Evolutionary conservation across 2,329 filamentous ascomycete species (phyloP).

Genomic region (Gremmenia infestans): DNA sequence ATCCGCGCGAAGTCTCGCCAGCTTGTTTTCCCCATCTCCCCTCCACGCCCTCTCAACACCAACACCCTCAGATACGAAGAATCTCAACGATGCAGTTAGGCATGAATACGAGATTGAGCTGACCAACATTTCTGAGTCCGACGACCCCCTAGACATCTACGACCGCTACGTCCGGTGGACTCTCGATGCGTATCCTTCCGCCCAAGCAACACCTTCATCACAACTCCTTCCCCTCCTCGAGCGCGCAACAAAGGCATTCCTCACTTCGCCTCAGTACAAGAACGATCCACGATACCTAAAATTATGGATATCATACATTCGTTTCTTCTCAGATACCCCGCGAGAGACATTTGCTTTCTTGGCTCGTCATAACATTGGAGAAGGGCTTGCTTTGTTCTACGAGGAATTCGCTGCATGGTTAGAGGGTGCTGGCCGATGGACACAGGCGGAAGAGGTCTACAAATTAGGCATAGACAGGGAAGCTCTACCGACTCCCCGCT

Average conservation of each 20-base stretch:
- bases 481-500: constrained; percentile 72
- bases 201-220: constrained; percentile 87
- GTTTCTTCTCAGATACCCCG: constrained; percentile 87
- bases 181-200: constrained; percentile 87
- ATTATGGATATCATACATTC: constrained; percentile 91
- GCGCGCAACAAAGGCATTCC: constrained; percentile 85
- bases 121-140: constrained; percentile 71
- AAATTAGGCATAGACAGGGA: constrained; percentile 83
- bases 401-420: constrained; percentile 96
- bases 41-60: constrained; percentile 55
- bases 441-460: constrained; percentile 91
- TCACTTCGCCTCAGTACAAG: constrained; percentile 81
- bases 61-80: constrained; percentile 67
- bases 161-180: constrained; percentile 98
- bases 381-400: constrained; percentile 85
- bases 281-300: constrained; percentile 93
- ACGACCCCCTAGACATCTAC: constrained; percentile 92
- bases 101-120: constrained; percentile 85
- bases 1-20: constrained; percentile 82
- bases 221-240: constrained; percentile 85
- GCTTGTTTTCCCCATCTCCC: constrained; percentile 68
- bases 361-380: constrained; percentile 81
- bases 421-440: constrained; percentile 77
- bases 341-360: constrained; percentile 91
- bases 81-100: constrained; percentile 72